phyloP scores from a whole-genome alignment of 2,329 filamentous ascomycete species.

The Falciphora oryzae region DNA sequence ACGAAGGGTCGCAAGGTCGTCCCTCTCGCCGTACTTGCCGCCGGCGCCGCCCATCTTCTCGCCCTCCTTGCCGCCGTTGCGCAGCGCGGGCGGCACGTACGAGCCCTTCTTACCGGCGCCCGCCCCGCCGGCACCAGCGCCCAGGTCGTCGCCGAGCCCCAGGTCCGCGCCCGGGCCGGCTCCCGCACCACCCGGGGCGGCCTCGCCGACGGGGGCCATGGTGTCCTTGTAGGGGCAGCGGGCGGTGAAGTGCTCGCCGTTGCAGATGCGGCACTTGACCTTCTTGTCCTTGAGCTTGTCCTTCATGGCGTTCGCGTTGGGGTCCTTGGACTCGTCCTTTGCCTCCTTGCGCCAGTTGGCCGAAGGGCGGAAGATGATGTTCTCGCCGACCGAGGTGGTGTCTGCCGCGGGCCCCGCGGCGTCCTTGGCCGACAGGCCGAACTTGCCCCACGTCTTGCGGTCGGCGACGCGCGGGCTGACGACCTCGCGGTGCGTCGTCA shows the following conservation, averaged over 20 bases:
- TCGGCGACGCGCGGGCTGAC: constrained; percentile 97
- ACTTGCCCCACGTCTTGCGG: constrained; percentile 89
- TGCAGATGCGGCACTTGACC: constrained; percentile 99
- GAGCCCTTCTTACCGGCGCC: constrained; percentile 61
- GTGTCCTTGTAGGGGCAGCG: constrained; percentile 99
- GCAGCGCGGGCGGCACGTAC: constrained; percentile 91
- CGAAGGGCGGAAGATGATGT: constrained; percentile 92
- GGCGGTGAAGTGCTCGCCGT: constrained; percentile 97
- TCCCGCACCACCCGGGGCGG: constrained; percentile 44
- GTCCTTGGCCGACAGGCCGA: constrained; percentile 85
- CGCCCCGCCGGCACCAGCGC: constrained; percentile 35
- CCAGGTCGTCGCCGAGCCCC: constrained; percentile 50
- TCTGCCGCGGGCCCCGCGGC: constrained; percentile 74
- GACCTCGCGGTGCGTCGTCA: constrained; percentile 82
- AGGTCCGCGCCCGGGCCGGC: constrained; percentile 44
- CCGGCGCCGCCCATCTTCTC: constrained; percentile 69
- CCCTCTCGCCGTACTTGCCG: constrained; percentile 86
- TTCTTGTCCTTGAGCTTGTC: constrained; percentile 95
- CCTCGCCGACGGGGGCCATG: constrained; percentile 80
- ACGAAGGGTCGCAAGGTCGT: constrained; percentile 91
- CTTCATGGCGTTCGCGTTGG: constrained; percentile 69
- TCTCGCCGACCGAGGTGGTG: constrained; percentile 92
- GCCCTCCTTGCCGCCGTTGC: constrained; percentile 61
- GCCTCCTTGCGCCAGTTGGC: constrained; percentile 91
- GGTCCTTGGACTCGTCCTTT: constrained; percentile 68